phyloP scores from a whole-genome alignment of 2,329 filamentous ascomycete genomes.

The Aphanocladium album region DNA sequence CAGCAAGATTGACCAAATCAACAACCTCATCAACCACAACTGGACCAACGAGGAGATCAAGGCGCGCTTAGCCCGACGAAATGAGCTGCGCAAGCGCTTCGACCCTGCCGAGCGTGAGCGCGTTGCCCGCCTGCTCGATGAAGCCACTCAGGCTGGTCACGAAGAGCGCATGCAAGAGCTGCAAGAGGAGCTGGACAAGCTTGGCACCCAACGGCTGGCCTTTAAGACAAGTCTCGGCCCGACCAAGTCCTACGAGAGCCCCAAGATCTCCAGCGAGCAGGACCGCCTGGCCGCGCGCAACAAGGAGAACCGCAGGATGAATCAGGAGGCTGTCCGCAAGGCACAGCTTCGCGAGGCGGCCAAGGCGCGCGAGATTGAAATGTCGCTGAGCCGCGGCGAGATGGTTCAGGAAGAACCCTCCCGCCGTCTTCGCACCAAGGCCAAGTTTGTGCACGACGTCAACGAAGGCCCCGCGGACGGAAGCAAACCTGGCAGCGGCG shows the following conservation, averaged over 20 bases:
- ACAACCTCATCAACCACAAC: constrained; percentile 67
- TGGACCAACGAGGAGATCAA: constrained; percentile 83
- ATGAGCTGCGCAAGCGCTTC: constrained; percentile 60
- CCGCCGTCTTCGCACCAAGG: constrained; percentile 59
- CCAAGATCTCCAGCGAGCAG: constrained; percentile 58
- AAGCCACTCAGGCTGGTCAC: constrained; percentile 61
- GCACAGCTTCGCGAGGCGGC: constrained; percentile 79
- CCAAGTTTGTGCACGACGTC: constrained; percentile 63
- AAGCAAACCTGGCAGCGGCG: constrained; percentile 44
- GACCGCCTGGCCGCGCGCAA: constrained; percentile 82
- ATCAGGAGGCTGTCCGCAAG: constrained; percentile 84
- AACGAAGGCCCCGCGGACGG: constrained; percentile 39
- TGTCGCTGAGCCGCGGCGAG: constrained; percentile 59
- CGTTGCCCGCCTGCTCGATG: constrained; percentile 59
- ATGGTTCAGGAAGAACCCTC: constrained; percentile 53
- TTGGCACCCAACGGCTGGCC: constrained; percentile 67
- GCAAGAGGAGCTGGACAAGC: constrained; percentile 55
- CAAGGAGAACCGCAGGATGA: constrained; percentile 73
- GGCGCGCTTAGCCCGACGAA: constrained; percentile 68
- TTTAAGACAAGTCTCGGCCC: constrained; percentile 60
- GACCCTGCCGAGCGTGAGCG: constrained; percentile 64
- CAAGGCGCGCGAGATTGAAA: constrained; percentile 54
- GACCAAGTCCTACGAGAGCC: constrained; percentile 45
- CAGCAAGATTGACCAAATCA: constrained; percentile 75
- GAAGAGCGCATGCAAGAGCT: constrained; percentile 49